Conservation (phyloP, 1,139 yeast species). For the Lizanozyma gosingica region DNA sequence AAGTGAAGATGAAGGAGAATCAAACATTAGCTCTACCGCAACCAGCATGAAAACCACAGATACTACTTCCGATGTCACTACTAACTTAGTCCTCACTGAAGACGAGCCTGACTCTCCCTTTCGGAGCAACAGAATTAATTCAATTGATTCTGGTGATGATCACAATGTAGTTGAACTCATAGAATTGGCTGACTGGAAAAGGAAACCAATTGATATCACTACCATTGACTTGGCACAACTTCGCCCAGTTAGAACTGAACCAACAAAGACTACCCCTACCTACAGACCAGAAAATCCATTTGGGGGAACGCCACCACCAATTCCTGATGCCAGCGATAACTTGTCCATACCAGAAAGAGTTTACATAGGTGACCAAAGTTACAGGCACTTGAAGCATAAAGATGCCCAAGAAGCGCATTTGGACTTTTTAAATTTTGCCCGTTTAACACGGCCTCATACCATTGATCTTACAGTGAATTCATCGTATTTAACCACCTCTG, state of each 20-base stretch:
- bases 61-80: neutral
- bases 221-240: slow-evolving; percentile 22
- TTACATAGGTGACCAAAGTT: neutral
- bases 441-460: neutral
- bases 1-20: slow-evolving; percentile 5
- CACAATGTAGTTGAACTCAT: neutral
- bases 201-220: slow-evolving; percentile 19
- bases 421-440: neutral
- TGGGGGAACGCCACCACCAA: neutral
- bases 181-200: neutral
- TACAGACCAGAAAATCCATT: slow-evolving; percentile 11
- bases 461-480: neutral
- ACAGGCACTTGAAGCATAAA: too few species aligned
- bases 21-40: slow-evolving; percentile 3
- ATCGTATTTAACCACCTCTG: neutral
- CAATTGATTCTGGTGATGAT: neutral
- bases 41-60: neutral
- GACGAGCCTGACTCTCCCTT: neutral
- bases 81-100: neutral
- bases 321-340: neutral
- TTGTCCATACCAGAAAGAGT: neutral
- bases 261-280: slow-evolving; percentile 2
- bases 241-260: slow-evolving; percentile 11
- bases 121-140: neutral
- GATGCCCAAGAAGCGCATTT: neutral